Conservation (phyloP, 179 eudicot species). For the Pouteria campechiana region DNA sequence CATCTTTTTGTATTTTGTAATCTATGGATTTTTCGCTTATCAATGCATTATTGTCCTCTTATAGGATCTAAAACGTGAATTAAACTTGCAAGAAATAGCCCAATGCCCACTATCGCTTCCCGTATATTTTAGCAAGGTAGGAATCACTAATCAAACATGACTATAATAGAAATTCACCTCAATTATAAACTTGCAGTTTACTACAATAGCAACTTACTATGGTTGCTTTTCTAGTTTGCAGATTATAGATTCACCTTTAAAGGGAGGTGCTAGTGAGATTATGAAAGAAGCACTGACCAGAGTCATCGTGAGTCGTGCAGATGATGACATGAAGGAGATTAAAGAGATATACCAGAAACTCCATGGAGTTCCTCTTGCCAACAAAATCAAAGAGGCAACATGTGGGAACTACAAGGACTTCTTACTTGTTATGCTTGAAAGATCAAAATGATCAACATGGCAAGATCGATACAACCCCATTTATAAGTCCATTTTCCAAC, state of each 20-base stretch:
- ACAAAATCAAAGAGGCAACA: slow-evolving; percentile 32
- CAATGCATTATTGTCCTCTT: no score
- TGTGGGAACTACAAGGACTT: slow-evolving; percentile 76
- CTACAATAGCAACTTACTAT: background rate
- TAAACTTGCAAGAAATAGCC: slow-evolving; percentile 26
- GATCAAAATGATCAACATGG: no score
- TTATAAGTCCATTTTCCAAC: no score
- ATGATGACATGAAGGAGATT: slow-evolving; percentile 47
- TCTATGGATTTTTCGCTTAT: no score
- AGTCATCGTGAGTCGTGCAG: slow-evolving; percentile 53
- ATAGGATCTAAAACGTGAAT: slow-evolving; percentile 42
- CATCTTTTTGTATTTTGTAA: no score
- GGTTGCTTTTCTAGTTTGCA: background rate
- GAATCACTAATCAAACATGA: background rate
- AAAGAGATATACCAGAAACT: slow-evolving; percentile 25
- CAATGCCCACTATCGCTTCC: slow-evolving; percentile 49
- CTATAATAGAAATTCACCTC: no score
- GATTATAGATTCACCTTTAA: slow-evolving; percentile 48
- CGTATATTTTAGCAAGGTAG: slow-evolving; percentile 52
- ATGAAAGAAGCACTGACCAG: slow-evolving; percentile 59
- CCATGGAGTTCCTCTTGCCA: slow-evolving; percentile 24
- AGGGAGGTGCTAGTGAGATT: slow-evolving; percentile 32
- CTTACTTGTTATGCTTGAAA: slow-evolving; percentile 41
- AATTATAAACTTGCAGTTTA: background rate
- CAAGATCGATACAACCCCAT: no score